phyloP scores from a whole-genome alignment of 352 stramenopile species.

The Pythium plurisporium region DNA sequence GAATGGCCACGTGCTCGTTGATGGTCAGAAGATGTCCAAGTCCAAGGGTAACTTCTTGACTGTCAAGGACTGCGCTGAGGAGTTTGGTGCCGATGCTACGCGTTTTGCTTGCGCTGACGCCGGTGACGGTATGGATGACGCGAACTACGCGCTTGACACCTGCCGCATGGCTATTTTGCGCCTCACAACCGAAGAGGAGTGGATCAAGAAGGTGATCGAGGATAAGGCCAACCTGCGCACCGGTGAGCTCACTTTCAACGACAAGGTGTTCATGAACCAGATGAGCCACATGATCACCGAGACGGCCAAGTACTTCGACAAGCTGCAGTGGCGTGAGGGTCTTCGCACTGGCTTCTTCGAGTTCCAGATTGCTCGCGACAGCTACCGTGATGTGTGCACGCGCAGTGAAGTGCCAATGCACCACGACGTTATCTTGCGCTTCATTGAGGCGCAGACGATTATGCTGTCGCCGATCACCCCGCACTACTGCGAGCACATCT shows the following conservation, averaged over 20 bases:
- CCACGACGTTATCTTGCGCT: conserved; percentile 89
- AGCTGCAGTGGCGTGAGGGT: conserved; percentile 95
- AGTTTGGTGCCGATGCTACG: conserved; percentile 96
- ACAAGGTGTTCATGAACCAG: conserved; percentile 96
- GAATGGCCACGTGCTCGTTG: conserved; percentile 97
- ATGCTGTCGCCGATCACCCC: conserved; percentile 96
- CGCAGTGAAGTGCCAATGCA: conserved; percentile 88
- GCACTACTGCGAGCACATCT: conserved; percentile 94
- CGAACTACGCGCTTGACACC: conserved; percentile 97
- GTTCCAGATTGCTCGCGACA: conserved; percentile 96
- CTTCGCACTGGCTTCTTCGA: conserved; percentile 98
- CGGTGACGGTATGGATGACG: conserved; percentile 97
- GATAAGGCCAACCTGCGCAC: conserved; percentile 84
- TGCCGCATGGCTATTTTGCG: conserved; percentile 97
- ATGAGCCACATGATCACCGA: conserved; percentile 94
- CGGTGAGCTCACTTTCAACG: conserved; percentile 86
- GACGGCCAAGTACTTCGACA: conserved; percentile 85
- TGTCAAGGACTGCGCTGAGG: conserved; percentile 94
- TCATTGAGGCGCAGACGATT: conserved; percentile 91
- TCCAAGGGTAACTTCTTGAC: conserved; percentile 99
- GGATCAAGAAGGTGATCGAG: conserved; percentile 92
- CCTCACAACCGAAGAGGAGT: conserved; percentile 97
- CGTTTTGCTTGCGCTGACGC: conserved; percentile 98
- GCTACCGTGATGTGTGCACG: conserved; percentile 96
- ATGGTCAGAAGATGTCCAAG: conserved; percentile 99